phyloP scores from a whole-genome alignment of 208 protist species.

The Wallacemonas sp. region DNA sequence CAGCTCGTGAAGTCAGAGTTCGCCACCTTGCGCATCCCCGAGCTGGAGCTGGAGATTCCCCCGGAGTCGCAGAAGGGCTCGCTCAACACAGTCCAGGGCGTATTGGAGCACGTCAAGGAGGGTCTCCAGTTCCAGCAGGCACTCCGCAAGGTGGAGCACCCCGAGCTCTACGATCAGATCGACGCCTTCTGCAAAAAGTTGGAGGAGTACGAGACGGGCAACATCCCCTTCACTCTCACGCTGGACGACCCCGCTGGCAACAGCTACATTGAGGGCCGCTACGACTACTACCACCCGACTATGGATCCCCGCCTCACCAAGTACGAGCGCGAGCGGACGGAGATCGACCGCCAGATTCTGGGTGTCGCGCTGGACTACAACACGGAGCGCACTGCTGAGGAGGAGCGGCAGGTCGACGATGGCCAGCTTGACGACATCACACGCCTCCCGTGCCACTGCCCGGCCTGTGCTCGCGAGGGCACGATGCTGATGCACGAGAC shows the following conservation, averaged over 20 bases:
- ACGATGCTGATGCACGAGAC: conserved; percentile 83
- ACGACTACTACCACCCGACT: conserved; percentile 91
- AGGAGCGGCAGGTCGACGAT: conserved; percentile 79
- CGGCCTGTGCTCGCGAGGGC: conserved; percentile 69
- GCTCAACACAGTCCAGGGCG: conserved; percentile 95
- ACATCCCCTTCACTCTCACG: conserved; percentile 90
- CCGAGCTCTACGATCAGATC: conserved; percentile 83
- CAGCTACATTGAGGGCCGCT: conserved; percentile 92
- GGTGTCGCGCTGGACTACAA: conserved; percentile 90
- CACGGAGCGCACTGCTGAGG: conserved; percentile 68
- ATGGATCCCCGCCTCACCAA: conserved; percentile 84
- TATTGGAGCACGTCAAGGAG: conserved; percentile 82
- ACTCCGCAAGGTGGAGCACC: conserved; percentile 70
- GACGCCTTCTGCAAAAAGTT: conserved; percentile 80
- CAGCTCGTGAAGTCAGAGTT: conserved; percentile 95
- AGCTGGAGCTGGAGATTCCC: conserved; percentile 95
- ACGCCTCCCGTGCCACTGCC: conserved; percentile 73
- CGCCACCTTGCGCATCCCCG: conserved; percentile 87
- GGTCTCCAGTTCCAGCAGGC: conserved; percentile 80
- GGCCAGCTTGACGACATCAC: conserved; percentile 74
- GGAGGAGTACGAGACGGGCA: conserved; percentile 52
- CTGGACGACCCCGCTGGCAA: conserved; percentile 94
- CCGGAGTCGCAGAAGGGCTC: conserved; percentile 84
- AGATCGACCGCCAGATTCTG: conserved; percentile 87
- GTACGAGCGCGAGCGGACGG: conserved; percentile 84